Evolutionary conservation across 2,329 filamentous ascomycete species (phyloP).

Genomic region (Fusarium sp.): DNA sequence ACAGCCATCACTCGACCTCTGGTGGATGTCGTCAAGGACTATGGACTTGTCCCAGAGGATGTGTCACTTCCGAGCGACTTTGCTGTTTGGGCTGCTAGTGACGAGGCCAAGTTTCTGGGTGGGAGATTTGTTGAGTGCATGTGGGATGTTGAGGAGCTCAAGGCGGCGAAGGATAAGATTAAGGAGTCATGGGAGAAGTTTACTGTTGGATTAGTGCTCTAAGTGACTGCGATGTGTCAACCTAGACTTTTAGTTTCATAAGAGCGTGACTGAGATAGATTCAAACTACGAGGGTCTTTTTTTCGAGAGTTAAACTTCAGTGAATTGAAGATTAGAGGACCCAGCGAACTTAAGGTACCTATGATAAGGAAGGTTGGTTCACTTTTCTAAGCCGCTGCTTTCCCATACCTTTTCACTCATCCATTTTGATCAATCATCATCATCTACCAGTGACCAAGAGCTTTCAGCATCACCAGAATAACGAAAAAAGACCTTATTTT

Average conservation of each 20-base stretch:
- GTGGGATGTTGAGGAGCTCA: conserved; percentile 63
- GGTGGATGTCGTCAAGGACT: conserved; percentile 2
- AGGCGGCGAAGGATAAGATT: conserved; percentile 50
- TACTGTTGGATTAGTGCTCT: conserved; percentile 27
- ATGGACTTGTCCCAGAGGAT: conserved; percentile 28
- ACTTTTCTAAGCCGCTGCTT: neutral
- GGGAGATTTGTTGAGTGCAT: conserved; percentile 58
- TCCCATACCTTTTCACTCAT: neutral
- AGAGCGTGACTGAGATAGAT: too few relatives aligned
- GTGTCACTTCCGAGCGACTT: conserved; percentile 53
- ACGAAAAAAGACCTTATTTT: neutral
- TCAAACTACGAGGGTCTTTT: neutral
- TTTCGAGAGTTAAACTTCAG: neutral
- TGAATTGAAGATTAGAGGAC: too few relatives aligned
- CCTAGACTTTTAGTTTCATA: neutral
- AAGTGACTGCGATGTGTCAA: too few relatives aligned
- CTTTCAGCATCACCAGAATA: neutral
- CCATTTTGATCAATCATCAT: neutral
- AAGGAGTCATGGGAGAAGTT: conserved; percentile 26
- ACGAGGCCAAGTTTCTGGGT: conserved; percentile 58
- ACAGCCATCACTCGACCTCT: conserved; percentile 42
- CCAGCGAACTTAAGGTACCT: too few relatives aligned
- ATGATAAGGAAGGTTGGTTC: too few relatives aligned
- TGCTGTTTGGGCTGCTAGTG: conserved; percentile 54
- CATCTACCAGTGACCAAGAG: too few relatives aligned